Percentiles rank a stretch among this genome's conserved stretches.
Evolutionary conservation across 495 filamentous ascomycete genomes (phyloP).

Genomic region (Podospora conica): DNA sequence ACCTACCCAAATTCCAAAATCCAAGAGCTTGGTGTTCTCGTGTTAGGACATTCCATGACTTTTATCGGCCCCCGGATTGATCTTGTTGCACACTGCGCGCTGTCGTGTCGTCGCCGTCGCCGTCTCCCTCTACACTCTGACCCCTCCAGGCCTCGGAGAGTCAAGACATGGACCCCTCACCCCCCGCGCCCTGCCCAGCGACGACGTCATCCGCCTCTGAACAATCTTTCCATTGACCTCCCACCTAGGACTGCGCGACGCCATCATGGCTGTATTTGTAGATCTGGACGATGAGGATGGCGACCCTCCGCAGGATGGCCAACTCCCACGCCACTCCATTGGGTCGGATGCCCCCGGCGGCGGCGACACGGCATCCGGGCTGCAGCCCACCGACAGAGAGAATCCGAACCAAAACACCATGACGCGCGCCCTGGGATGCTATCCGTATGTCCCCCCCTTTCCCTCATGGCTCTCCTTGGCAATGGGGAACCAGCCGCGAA

Average conservation of each 20-base stretch:
- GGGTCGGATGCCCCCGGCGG: not conserved
- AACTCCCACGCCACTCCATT: slow-evolving; percentile 1
- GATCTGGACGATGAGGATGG: slow-evolving; percentile 54
- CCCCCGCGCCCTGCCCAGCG: not conserved
- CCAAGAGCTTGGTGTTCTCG: too few relatives aligned
- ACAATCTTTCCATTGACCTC: not conserved
- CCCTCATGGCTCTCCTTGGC: not conserved
- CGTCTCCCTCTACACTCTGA: not conserved
- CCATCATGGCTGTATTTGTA: slow-evolving; percentile 57
- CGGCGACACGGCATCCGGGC: slow-evolving; percentile 10
- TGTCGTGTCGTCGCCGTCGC: too few relatives aligned
- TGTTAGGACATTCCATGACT: too few relatives aligned
- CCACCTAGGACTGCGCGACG: not conserved
- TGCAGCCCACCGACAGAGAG: slow-evolving; percentile 35
- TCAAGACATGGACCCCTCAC: not conserved
- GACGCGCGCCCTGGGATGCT: slow-evolving; percentile 76
- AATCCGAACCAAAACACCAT: slow-evolving; percentile 65
- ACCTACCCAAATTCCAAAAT: not conserved
- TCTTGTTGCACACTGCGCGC: too few relatives aligned
- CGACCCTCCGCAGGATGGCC: slow-evolving; percentile 37
- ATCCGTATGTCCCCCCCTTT: slow-evolving; percentile 62
- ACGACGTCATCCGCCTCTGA: not conserved
- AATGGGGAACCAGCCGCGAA: slow-evolving; percentile 1
- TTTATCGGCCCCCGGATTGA: too few relatives aligned
- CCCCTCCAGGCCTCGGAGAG: not conserved